Evolutionary conservation across 805 yeast genomes (phyloP).

Genomic region (Yarrowia sp.): DNA sequence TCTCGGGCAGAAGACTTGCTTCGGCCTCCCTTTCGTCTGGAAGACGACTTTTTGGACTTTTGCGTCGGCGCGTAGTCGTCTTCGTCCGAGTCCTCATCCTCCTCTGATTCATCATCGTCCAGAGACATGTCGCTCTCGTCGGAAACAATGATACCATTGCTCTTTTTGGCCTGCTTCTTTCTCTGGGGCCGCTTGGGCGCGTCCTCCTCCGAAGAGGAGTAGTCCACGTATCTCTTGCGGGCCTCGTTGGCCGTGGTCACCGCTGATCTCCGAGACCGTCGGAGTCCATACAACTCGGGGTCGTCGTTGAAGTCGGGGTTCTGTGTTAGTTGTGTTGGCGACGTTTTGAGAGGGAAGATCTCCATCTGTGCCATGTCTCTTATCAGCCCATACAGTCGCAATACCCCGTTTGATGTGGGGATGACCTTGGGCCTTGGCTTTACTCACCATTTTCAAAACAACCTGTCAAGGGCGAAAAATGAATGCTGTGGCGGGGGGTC

Average conservation of each 20-base stretch:
- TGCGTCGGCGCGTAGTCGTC: conserved; percentile 31
- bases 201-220: conserved; percentile 22
- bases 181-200: conserved; percentile 9
- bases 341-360: too few species aligned
- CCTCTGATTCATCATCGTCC: not conserved
- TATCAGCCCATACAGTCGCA: too few species aligned
- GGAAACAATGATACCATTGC: not conserved
- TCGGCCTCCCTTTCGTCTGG: conserved; percentile 32
- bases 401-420: too few species aligned
- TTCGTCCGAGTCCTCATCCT: conserved; percentile 31
- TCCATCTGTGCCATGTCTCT: too few species aligned
- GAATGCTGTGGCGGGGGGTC: not conserved
- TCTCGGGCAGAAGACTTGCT: conserved; percentile 39
- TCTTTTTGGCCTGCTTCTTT: conserved; percentile 10
- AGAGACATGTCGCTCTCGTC: conserved; percentile 19
- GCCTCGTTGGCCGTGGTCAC: conserved; percentile 30
- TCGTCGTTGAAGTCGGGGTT: conserved; percentile 31
- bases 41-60: conserved; percentile 34
- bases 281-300: conserved; percentile 46
- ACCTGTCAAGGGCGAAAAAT: not conserved
- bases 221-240: conserved; percentile 26
- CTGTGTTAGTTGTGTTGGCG: too few species aligned
- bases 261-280: conserved; percentile 43
- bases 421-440: not conserved
- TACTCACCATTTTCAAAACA: conserved; percentile 19